Base-by-base conservation (phyloP, 108 stramenopile species). In the Cyclostephanos invisitatus region DNA sequence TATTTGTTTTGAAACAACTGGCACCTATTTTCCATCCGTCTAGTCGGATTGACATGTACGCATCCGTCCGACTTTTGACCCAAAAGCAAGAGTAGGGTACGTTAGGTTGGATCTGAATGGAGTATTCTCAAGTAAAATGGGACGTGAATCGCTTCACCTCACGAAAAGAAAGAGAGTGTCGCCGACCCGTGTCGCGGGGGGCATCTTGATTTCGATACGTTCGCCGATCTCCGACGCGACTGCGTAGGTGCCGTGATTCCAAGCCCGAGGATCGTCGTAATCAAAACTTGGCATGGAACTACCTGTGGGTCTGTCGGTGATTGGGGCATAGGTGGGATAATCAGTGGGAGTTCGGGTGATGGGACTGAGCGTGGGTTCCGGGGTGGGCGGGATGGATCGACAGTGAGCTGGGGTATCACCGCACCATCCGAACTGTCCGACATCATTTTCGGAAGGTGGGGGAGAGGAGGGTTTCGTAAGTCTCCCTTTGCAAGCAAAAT, bases 221-320 rank as follows among this genome's bases (percentile, higher is more conserved):
- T 68, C 72, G 40, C 35, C n/a, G 44, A 32, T 55, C 20, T 46
- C 35, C 2, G 79, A 27, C n/a, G 73, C 51, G 14, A 81, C 73
- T 42, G 80, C 54, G 50, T 69, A 70, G 46, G 73, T 22, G n/a
- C 80, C 80, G 25, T 74, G 73, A 12, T 70, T 65, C 80, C 73
- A 81, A 36, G 51, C 73, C 27, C 20, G 58, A 35, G 22, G 46
- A 28, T 18, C 18, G 60, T 15, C 49, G 0, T 44, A 15, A 61
- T 46, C 44, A 46, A 46, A 46, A 14, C 44, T 46, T 11, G 44
- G 44, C 44, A 46, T 46, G 15, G 44, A 46, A 46, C 44, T 46
- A 15, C 12, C 15, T 2, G 44, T 46, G 14, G 44, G 44, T 17
- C 14, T 46, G 17, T 14, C 44, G 44, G 44, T 46, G 44, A 46